Evolutionary conservation across 2,329 filamentous ascomycete genomes (phyloP).

Genomic region (Colletotrichum musae): DNA sequence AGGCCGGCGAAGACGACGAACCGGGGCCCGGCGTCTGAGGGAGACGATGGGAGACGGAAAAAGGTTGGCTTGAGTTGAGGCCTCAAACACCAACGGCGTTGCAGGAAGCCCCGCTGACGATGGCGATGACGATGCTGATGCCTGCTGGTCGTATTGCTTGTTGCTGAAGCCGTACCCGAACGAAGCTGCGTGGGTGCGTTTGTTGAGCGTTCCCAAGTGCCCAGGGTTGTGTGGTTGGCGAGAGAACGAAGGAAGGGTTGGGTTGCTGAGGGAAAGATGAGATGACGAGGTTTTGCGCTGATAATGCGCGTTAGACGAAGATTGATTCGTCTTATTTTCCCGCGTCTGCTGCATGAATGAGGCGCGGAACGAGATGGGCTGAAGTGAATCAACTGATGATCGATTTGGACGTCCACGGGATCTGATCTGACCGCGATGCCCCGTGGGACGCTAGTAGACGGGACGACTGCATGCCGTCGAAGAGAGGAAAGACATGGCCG

Average conservation of each 20-base stretch:
- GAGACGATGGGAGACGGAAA: too few species aligned
- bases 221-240: background rate
- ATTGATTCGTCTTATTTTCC: conserved; percentile 28
- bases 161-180: background rate
- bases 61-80: conserved; percentile 2
- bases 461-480: background rate
- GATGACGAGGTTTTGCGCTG: conserved; percentile 34
- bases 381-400: conserved; percentile 7
- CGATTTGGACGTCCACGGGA: too few species aligned
- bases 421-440: background rate
- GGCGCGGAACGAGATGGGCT: conserved; percentile 12
- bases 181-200: too few species aligned
- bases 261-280: conserved; percentile 3
- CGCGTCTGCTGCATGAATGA: conserved; percentile 8
- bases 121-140: background rate
- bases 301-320: background rate
- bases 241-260: background rate
- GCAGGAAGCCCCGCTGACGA: background rate
- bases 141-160: background rate
- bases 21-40: background rate
- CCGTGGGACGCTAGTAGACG: background rate
- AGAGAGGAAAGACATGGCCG: background rate
- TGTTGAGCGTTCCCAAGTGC: too few species aligned
- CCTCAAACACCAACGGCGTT: conserved; percentile 6
- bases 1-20: background rate